These are phyloP conservation scores for Yamadazyma songkhlaensis DNA, from an alignment of 1,139 yeast genomes.

Conservation along the genomic window DNA sequence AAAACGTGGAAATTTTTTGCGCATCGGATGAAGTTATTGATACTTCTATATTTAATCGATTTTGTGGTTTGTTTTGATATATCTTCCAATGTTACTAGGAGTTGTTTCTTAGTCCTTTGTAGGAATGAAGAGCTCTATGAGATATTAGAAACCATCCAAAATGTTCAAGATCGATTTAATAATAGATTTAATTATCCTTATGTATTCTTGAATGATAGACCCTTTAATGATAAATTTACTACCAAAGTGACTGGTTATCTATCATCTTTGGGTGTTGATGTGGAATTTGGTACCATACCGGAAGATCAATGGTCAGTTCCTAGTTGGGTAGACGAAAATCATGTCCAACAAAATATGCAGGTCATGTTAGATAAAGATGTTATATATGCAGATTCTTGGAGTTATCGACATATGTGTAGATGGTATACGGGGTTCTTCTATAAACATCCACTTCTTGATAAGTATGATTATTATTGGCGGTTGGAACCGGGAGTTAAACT, in stretches of 20 bases:
- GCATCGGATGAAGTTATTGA: constrained; percentile 1
- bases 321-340: constrained; percentile 21
- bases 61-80: background rate
- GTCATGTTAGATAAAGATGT: constrained; percentile 14
- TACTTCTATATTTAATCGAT: background rate
- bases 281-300: constrained; percentile 31
- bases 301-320: constrained; percentile 33
- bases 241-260: constrained; percentile 19
- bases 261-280: constrained; percentile 16
- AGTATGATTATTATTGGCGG: constrained; percentile 36
- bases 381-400: constrained; percentile 28
- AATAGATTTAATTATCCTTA: constrained; percentile 40
- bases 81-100: background rate
- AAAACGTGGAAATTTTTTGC: constrained; percentile 6
- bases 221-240: constrained; percentile 26
- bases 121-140: constrained; percentile 64
- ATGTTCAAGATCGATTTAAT: constrained; percentile 74
- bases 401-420: constrained; percentile 39
- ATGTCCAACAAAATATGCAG: constrained; percentile 16
- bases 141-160: constrained; percentile 56
- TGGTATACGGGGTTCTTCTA: constrained; percentile 34
- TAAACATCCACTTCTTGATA: constrained; percentile 26
- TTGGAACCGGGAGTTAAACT: constrained; percentile 31
- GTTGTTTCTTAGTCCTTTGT: constrained; percentile 60
- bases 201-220: constrained; percentile 34